phyloP scores from a whole-genome alignment of 805 yeast genomes.

The Candida sonorensis region DNA sequence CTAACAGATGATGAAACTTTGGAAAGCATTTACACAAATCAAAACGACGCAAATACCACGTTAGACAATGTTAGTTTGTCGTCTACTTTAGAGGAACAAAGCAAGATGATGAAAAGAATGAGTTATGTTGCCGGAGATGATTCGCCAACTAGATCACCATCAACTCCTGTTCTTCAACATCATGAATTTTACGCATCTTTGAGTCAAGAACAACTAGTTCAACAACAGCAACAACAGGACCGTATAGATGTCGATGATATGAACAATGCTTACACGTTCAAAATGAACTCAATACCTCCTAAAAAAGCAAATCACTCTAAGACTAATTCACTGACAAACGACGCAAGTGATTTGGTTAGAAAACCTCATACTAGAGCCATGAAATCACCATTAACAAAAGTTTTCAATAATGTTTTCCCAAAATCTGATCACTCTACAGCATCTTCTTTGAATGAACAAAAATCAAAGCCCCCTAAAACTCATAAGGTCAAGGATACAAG shows the following conservation, averaged over 20 bases:
- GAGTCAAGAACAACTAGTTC: background rate
- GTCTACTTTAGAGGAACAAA: too few species aligned
- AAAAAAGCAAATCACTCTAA: slow-evolving; percentile 14
- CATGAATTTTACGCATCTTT: background rate
- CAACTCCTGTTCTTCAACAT: slow-evolving; percentile 1
- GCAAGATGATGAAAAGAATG: background rate
- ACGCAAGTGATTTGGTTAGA: slow-evolving; percentile 5
- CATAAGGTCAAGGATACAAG: background rate
- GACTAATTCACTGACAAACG: slow-evolving; percentile 23
- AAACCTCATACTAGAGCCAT: slow-evolving; percentile 9
- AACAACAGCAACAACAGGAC: background rate
- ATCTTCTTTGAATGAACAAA: slow-evolving; percentile 8
- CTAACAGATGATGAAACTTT: slow-evolving; percentile 2
- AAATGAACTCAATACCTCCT: slow-evolving; percentile 1
- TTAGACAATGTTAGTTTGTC: too few species aligned
- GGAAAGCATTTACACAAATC: too few species aligned
- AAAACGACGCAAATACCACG: too few species aligned
- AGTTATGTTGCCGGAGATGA: slow-evolving; percentile 1
- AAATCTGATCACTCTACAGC: slow-evolving; percentile 19
- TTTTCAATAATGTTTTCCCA: slow-evolving; percentile 14
- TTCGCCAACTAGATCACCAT: slow-evolving; percentile 1
- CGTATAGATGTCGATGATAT: slow-evolving; percentile 3
- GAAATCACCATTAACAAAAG: slow-evolving; percentile 17
- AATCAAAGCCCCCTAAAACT: background rate
- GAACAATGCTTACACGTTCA: slow-evolving; percentile 7